Evolutionary conservation across 202 grass and related monocot genomes (phyloP).

Genomic region (Saccharum hybrid): DNA sequence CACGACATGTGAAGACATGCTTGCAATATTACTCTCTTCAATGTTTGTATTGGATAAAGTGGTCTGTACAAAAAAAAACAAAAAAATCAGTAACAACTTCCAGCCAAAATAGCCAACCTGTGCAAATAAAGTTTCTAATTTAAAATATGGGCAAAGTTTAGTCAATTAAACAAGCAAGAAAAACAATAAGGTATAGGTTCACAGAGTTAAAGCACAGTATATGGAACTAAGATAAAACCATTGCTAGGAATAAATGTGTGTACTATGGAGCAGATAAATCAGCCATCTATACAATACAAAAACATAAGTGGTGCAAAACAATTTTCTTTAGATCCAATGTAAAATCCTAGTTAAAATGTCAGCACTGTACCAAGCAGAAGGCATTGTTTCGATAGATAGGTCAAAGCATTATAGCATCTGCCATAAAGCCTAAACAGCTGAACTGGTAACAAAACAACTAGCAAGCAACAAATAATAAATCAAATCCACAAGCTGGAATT

Average conservation of each 20-base stretch:
- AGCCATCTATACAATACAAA: background rate
- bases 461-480: background rate
- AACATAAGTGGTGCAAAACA: background rate
- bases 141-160: background rate
- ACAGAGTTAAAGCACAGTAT: background rate
- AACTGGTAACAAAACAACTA: background rate
- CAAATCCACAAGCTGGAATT: background rate
- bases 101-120: background rate
- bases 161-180: conserved; percentile 14
- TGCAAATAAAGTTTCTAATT: background rate
- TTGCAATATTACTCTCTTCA: conserved; percentile 58
- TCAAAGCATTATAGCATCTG: background rate
- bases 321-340: background rate
- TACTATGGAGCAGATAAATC: conserved; percentile 5
- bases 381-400: background rate
- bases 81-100: conserved; percentile 40
- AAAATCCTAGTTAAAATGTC: background rate
- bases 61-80: conserved; percentile 48
- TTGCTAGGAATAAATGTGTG: background rate
- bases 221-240: background rate
- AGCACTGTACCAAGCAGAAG: background rate
- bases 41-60: conserved; percentile 54
- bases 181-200: background rate
- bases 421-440: background rate
- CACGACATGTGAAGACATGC: conserved; percentile 58